Conservation (phyloP, 179 eudicot species). For the Carnegiea gigantea region DNA sequence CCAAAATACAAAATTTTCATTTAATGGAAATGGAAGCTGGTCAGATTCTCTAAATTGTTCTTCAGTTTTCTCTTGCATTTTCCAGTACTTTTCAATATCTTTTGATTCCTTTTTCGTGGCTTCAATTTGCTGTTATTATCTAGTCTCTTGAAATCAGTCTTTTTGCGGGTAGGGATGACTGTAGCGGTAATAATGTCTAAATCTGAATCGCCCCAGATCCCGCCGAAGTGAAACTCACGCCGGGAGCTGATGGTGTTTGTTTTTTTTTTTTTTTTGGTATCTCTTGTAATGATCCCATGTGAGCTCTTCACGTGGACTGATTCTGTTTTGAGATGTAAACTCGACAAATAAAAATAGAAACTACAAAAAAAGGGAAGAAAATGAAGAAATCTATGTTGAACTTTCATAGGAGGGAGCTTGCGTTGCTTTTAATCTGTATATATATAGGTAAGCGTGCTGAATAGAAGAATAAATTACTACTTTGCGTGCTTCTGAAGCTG, state of each 20-base stretch:
- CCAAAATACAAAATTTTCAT: background rate
- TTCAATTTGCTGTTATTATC: conserved; percentile 36
- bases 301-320: background rate
- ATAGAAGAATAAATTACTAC: conserved; percentile 20
- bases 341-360: background rate
- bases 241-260: no score
- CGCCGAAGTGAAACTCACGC: no score
- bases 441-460: background rate
- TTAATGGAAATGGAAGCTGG: conserved; percentile 14
- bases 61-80: conserved; percentile 11
- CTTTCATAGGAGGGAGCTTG: conserved; percentile 10
- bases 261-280: no score
- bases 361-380: background rate
- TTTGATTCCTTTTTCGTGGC: conserved; percentile 21
- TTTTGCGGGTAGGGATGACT: no score
- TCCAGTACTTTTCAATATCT: conserved; percentile 5
- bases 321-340: background rate
- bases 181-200: no score
- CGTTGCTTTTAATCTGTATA: conserved; percentile 19
- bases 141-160: no score
- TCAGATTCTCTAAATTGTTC: conserved; percentile 26
- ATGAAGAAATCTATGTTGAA: conserved; percentile 10
- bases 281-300: background rate
- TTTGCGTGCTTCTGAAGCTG: conserved; percentile 33
- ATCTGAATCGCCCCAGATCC: no score